Base-by-base conservation (phyloP, 163 green algal genomes). In the Volvox carteri region DNA sequence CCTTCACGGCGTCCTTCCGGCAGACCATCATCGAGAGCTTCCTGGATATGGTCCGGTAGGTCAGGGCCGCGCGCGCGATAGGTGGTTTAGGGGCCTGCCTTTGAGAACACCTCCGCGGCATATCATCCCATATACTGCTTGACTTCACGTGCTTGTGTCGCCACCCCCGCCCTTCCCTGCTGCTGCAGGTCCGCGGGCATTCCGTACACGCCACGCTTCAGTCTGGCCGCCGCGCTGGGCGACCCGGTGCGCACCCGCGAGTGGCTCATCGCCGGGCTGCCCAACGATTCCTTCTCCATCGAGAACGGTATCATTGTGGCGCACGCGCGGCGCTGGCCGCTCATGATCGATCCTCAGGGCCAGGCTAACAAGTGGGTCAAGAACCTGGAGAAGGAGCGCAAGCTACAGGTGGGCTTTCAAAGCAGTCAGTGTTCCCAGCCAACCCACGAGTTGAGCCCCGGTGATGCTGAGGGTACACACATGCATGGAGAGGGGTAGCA, bases 321-420 rank as follows among this genome's bases (percentile, higher is more conserved):
- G 4, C 94, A 92, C 50, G 92, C 94, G 3, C 81, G 94, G 25
- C 92, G 95, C n/a, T 97, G 94, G 95, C 95, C 95, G 46, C 91
- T 97, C 33, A 93, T 94, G 90, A 96, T 96, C 33, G 94, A 97
- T 86, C 95, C 95, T 14, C 94, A 97, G 90, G 95, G 94, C 19
- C 95, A 97, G 91, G 95, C 95, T 30, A 97, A 96, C 92, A 97
- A 97, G 84, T 97, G 95, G 95, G 94, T 97, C 76, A 96, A 95
- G 83, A 95, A 93, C 84, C 91, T 96, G 44, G 93, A 97, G 80
- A 94, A 93, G 70, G 90, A 88, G 44, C 70, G 80, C 73, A 96
- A 95, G 68, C 83, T 97, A 58, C 92, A 96, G 88, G 93, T 94
- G 67, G 48, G 87, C n/a, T n/a, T n/a, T n/a, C n/a, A n/a, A n/a